Base-by-base conservation (phyloP, 768 basidiomycete genomes). In the Agaricus subrufescens region DNA sequence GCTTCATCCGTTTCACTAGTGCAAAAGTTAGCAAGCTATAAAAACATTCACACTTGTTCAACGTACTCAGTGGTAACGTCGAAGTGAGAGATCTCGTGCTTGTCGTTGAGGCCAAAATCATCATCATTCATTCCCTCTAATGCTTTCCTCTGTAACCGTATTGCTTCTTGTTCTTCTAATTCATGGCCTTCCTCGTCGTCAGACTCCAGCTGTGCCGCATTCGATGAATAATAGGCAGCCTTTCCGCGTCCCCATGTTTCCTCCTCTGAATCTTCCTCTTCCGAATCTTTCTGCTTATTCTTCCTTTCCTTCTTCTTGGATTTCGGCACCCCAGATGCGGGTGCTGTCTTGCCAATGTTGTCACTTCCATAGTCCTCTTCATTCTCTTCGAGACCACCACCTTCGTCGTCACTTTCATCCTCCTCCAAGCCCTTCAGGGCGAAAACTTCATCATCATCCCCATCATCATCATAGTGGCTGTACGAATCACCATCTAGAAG, bases 181-280 rank as follows among this genome's bases (percentile, higher is more conserved):
- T 89, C 87, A 64, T 90, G 82, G 34, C 85, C 89, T 68, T 96
- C 94, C 63, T 96, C 94, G 60, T 95, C 88, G 62, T 91, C 90
- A 38, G 87, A 87, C 51, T 91, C 91, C 38, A 92, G 73, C 53
- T 89, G 73, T 37, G 78, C 86, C 31, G 89, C 91, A 67, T 92
- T 93, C 3, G 89, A 90, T 3, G 91, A 83, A 66, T 96, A 96
- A 71, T 95, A 98, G 3, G 83, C 86, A 40, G 83, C 77, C 69
- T 86, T 87, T 59, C 84, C 82, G 57, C 74, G 77, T 9, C 94
- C 94, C 94, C 94, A 98, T 1, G 80, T 82, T 69, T 92, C 91
- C 59, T 78, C 78, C 38, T 81, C 80, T 8, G 75, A 73, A 19
- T 82, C 81, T n/a, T 68, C 67, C 42, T 66, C 65, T 15, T 71